A percentile compares a stretch with the other conserved stretches of the same genome.
Evolutionary conservation across 2,329 filamentous ascomycete species (phyloP).

Genomic region (Pseudogymnoascus sp.): DNA sequence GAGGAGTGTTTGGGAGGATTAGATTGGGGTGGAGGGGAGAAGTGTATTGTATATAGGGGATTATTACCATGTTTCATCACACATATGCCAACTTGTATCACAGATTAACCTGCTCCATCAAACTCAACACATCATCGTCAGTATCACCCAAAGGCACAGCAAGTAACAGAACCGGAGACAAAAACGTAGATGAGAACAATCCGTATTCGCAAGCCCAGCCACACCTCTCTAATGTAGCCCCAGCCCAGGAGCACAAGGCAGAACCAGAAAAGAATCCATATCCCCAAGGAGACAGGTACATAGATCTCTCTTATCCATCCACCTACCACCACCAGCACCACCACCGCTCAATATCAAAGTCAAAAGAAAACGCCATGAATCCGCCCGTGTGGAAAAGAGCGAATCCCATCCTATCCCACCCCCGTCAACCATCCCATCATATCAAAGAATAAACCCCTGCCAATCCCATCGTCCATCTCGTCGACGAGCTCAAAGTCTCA

Average conservation of each 20-base stretch:
- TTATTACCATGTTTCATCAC: not conserved
- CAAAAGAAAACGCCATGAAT: not conserved
- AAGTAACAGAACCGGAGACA: not conserved
- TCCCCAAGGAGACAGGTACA: not conserved
- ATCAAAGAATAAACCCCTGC: not conserved
- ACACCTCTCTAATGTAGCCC: not conserved
- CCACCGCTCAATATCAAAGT: not conserved
- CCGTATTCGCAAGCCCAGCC: not conserved
- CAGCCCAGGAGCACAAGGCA: not conserved
- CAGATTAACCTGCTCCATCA: not conserved
- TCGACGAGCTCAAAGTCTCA: not conserved
- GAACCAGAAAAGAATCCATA: not conserved
- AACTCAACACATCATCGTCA: not conserved
- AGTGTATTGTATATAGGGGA: not conserved
- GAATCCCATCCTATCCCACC: not conserved
- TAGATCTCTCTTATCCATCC: not conserved
- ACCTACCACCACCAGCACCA: not conserved
- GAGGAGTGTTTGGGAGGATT: slow-evolving; percentile 79
- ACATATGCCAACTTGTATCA: not conserved
- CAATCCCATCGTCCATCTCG: not conserved
- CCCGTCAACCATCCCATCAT: not conserved
- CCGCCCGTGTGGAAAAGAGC: not conserved
- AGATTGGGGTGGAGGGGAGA: not conserved
- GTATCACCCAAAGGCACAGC: not conserved
- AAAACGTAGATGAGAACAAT: not conserved